These are phyloP conservation scores for Fragaria nilgerrensis DNA, from an alignment of 306 rosid genomes.

Conservation along the genomic window DNA sequence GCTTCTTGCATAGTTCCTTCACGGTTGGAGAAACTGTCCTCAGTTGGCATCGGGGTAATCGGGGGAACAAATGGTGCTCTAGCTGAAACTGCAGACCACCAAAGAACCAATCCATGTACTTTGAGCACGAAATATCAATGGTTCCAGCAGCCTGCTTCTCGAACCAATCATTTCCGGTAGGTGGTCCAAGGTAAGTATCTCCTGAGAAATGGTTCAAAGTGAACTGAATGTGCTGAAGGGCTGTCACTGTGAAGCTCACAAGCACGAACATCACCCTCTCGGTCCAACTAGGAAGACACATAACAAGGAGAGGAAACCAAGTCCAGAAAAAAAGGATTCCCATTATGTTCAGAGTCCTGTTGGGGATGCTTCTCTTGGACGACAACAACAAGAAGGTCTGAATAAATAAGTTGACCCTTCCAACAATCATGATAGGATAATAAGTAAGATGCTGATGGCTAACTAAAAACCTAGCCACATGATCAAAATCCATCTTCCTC, in stretches of 20 bases:
- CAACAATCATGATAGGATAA: slow-evolving; percentile 68
- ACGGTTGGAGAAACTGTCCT: slow-evolving; percentile 68
- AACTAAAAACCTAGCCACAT: slow-evolving; percentile 59
- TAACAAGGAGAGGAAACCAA: slow-evolving; percentile 77
- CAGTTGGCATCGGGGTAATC: slow-evolving; percentile 59
- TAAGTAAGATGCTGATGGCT: slow-evolving; percentile 79
- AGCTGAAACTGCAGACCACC: slow-evolving; percentile 73
- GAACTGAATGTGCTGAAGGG: slow-evolving; percentile 68
- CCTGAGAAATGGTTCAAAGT: slow-evolving; percentile 72
- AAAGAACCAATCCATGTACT: slow-evolving; percentile 81
- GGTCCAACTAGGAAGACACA: slow-evolving; percentile 60
- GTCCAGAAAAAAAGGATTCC: slow-evolving; percentile 74
- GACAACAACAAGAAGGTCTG: slow-evolving; percentile 62
- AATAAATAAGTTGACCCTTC: slow-evolving; percentile 59
- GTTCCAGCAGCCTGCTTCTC: slow-evolving; percentile 71
- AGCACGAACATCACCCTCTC: slow-evolving; percentile 71
- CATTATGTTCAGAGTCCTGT: slow-evolving; percentile 57
- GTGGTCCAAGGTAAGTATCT: slow-evolving; percentile 56
- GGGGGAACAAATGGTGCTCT: slow-evolving; percentile 52
- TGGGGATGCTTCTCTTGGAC: slow-evolving; percentile 46
- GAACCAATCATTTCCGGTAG: slow-evolving; percentile 69
- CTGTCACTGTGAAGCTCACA: slow-evolving; percentile 53
- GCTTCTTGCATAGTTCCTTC: slow-evolving; percentile 68
- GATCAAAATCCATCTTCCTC: slow-evolving; percentile 57
- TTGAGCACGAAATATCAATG: slow-evolving; percentile 56